Base-by-base conservation (phyloP, 2,329 filamentous ascomycete genomes). In the Penicillium sp. region DNA sequence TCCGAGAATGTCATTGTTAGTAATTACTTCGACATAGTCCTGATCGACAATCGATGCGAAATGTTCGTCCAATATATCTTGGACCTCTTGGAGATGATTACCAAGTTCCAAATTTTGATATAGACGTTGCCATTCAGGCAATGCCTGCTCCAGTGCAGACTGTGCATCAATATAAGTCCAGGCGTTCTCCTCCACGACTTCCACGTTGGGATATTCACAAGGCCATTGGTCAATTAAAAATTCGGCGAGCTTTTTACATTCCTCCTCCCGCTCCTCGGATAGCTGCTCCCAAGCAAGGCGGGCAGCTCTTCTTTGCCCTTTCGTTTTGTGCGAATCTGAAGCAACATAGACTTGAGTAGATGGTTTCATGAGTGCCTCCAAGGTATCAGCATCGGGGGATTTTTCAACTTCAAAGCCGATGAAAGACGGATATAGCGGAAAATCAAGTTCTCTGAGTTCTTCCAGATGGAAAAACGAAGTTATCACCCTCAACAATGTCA, bases 221-320 rank as follows among this genome's bases (percentile, higher is more conserved):
- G 81, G 79, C 79, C 79, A 81, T 57, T 80, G 75, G 0, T 60
- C 52, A 0, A 78, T 56, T 1, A 84, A 64, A n/a, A 73, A 71
- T 4, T 67, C 54, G 0, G 76, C 76, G 11, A 83, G 52, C 1
- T 47, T 12, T 30, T 64, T 65, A 40, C 73, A 75, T 23, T 77
- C 73, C 1, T 51, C 28, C 48, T 23, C 5, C 20, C 48, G 33
- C 18, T 51, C n/a, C 21, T 71, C 63, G 16, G 66, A 68, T 40
- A 65, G 61, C 18, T 60, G 20, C 6, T 72, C 62, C 58, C 77
- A 70, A 4, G 62, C 59, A n/a, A 43, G 11, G 7, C 21, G 28
- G 20, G 28, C 55, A 33, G 30, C 30, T 33, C 30, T 33, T 33
- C 12, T 33, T 14, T 33, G 11, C 33, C 5, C 77, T 68, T 1